These are phyloP conservation scores for Clonostachys solani DNA, from an alignment of 2,329 filamentous ascomycete genomes.

Conservation along the genomic window DNA sequence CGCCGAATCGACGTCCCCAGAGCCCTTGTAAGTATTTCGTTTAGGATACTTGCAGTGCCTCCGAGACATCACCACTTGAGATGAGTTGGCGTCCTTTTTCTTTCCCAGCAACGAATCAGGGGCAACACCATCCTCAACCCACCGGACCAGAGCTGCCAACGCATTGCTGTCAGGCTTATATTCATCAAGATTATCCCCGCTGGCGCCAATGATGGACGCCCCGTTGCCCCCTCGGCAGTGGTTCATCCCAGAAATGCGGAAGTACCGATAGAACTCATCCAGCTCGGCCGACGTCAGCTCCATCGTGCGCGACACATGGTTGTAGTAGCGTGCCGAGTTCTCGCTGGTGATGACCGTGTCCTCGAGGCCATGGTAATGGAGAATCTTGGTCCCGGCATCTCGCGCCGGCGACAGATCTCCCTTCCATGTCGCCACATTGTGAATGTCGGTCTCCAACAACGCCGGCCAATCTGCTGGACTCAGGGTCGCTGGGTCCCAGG, in stretches of 20 bases:
- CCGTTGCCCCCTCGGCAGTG: constrained; percentile 44
- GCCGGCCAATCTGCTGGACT: constrained; percentile 41
- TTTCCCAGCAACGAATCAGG: constrained; percentile 19
- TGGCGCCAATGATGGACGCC: constrained; percentile 32
- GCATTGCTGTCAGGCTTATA: constrained; percentile 26
- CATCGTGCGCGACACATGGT: constrained; percentile 12
- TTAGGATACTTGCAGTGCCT: no score
- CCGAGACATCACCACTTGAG: no score
- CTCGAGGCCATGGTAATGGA: constrained; percentile 35
- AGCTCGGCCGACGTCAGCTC: constrained; percentile 14
- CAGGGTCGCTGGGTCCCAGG: constrained; percentile 25
- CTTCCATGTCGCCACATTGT: constrained; percentile 24
- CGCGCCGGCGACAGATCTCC: constrained; percentile 27
- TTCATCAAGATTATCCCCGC: constrained; percentile 23
- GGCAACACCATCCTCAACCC: constrained; percentile 37
- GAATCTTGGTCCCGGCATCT: constrained; percentile 31
- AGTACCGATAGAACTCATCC: constrained; percentile 42
- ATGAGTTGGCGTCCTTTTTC: no score
- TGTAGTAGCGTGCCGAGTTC: constrained; percentile 7
- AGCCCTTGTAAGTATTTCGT: no score
- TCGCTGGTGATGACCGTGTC: constrained; percentile 30
- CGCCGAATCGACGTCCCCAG: no score
- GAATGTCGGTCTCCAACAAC: constrained; percentile 24
- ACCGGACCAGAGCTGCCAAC: constrained; percentile 38
- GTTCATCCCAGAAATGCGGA: constrained; percentile 45